Evolutionary conservation across 495 filamentous ascomycete genomes (phyloP).

Genomic region (Tuber aestivum): DNA sequence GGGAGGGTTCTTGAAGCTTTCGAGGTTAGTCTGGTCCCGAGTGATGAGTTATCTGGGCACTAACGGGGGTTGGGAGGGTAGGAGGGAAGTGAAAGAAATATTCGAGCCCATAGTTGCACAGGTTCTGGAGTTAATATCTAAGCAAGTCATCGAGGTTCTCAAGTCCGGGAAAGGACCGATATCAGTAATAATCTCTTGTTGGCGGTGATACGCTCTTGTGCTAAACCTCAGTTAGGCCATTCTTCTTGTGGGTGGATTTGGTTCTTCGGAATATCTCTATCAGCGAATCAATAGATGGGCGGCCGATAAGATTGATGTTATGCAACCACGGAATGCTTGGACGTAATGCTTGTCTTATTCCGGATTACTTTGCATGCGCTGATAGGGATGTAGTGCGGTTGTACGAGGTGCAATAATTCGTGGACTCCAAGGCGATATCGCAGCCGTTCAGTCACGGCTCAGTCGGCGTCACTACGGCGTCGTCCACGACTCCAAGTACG

Average conservation of each 20-base stretch:
- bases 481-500: conserved; percentile 40
- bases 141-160: conserved; percentile 42
- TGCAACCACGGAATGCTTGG: conserved; percentile 48
- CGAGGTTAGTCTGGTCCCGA: conserved; percentile 34
- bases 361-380: conserved; percentile 5
- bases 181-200: conserved; percentile 15
- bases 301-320: conserved; percentile 42
- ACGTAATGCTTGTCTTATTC: conserved; percentile 20
- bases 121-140: conserved; percentile 44
- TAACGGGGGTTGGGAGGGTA: conserved; percentile 10
- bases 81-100: conserved; percentile 43
- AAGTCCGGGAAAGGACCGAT: conserved; percentile 32
- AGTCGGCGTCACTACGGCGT: conserved; percentile 48
- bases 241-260: conserved; percentile 49
- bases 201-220: not conserved
- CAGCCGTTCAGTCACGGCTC: conserved; percentile 40
- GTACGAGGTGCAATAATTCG: conserved; percentile 34
- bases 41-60: conserved; percentile 10
- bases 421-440: conserved; percentile 42
- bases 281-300: conserved; percentile 37
- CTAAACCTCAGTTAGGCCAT: conserved; percentile 32
- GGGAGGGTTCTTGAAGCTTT: conserved; percentile 61
- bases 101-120: conserved; percentile 45
- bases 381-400: conserved; percentile 40
- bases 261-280: conserved; percentile 45